A percentile compares a stretch with the other conserved stretches of the same genome.
Conservation (phyloP, 2,329 filamentous ascomycete genomes). For the Alternaria novae-zelandiae region DNA sequence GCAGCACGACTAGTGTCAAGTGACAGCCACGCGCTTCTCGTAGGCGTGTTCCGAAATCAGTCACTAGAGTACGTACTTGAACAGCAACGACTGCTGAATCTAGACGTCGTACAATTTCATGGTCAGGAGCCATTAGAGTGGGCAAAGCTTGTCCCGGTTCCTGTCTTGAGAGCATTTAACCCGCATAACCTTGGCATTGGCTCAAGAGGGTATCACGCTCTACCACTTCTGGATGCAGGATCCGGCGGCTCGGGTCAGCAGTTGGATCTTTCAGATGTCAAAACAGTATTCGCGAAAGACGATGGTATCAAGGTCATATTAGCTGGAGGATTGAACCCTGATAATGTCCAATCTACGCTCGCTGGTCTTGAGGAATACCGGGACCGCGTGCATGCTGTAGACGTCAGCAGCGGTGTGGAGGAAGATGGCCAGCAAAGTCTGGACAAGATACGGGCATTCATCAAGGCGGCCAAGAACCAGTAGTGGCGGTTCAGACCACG, state of each 20-base stretch:
- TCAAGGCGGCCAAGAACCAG: constrained; percentile 68
- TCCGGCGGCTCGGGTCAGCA: constrained; percentile 80
- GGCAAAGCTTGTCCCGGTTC: constrained; percentile 86
- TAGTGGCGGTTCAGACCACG: background rate
- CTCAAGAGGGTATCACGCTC: constrained; percentile 77
- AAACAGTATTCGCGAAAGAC: constrained; percentile 69
- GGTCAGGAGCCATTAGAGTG: constrained; percentile 92
- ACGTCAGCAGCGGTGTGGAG: constrained; percentile 95
- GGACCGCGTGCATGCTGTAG: constrained; percentile 77
- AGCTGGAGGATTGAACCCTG: constrained; percentile 82
- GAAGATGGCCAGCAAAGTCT: constrained; percentile 76
- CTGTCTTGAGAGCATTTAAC: constrained; percentile 85
- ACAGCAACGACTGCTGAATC: constrained; percentile 74
- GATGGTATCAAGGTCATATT: constrained; percentile 76
- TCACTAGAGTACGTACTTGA: constrained; percentile 81
- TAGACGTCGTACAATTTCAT: constrained; percentile 93
- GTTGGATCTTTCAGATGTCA: constrained; percentile 74
- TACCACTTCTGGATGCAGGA: constrained; percentile 87
- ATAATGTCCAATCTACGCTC: constrained; percentile 76
- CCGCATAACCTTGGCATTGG: constrained; percentile 76
- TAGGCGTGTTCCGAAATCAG: constrained; percentile 94
- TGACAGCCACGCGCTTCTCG: constrained; percentile 73
- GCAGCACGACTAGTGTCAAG: constrained; percentile 54
- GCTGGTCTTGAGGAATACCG: constrained; percentile 65
- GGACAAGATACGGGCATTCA: constrained; percentile 80